Conservation (phyloP, 2,329 filamentous ascomycete species). For the Colletotrichum sp. region DNA sequence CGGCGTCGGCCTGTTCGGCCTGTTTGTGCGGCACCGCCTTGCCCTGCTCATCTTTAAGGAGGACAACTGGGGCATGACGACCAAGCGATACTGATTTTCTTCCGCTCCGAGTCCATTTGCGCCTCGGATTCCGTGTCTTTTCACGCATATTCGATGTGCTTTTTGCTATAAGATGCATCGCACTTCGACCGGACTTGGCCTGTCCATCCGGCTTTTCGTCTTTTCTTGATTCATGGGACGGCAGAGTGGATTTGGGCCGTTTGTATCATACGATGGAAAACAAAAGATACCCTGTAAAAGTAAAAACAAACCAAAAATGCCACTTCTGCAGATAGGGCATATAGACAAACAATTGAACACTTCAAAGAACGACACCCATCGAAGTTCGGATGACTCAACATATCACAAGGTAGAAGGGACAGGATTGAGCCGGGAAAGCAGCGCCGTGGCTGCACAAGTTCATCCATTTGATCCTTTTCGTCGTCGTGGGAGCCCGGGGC, state of each 20-base stretch:
- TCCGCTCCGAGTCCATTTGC: neutral
- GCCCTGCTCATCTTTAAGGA: constrained; percentile 88
- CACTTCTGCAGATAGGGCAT: neutral
- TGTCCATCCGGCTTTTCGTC: neutral
- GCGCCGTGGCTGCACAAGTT: neutral
- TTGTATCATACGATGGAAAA: neutral
- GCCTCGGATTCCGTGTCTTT: neutral
- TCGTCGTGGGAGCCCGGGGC: constrained; percentile 5
- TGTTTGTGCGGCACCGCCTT: constrained; percentile 85
- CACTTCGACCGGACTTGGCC: neutral
- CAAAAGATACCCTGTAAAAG: constrained; percentile 16
- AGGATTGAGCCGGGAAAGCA: neutral
- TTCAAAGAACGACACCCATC: neutral
- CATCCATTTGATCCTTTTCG: constrained; percentile 16
- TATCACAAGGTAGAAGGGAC: neutral
- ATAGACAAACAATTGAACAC: neutral
- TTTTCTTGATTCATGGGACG: neutral
- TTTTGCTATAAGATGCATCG: neutral
- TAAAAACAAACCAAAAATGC: neutral
- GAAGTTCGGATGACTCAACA: neutral
- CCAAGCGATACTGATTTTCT: constrained; percentile 13
- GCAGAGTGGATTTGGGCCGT: neutral
- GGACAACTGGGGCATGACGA: constrained; percentile 70
- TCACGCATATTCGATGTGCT: neutral
- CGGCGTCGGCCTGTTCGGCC: constrained; percentile 76